Evolutionary conservation across 345 rosid species (phyloP), one percentile per base, ranked within the genome.

Genomic region (Geranium brycei): DNA sequence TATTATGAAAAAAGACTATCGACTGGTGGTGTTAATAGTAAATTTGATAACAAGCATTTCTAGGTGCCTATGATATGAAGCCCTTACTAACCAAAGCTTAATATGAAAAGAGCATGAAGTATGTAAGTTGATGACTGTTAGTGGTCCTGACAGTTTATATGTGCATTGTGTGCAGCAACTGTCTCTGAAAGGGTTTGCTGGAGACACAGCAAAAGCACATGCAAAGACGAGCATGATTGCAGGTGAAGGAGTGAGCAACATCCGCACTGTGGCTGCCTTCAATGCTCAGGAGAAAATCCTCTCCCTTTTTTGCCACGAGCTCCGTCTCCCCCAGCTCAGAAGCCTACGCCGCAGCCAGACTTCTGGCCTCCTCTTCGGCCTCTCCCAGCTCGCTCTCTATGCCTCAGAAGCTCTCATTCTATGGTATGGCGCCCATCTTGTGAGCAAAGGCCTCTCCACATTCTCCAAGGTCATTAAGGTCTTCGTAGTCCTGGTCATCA

Each of bases 151-250:
- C 53, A 47, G 62, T 75, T 64, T 17, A 61, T 66, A 67, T 71
- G 16, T 70, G 51, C 47, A 60, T 67, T 62, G 1, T 62, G 1
- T 58, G 73, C 87, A 93, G 99, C 96, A 90, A 93, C 89, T 93
- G 18, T 86, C 97, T 64, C 88, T 93, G 59, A 90, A 93, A 77
- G 99, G 99, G n/a, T 93, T 93, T 80, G 99, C 99, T 0, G 99
- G 99, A 69, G 99, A 93, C 71, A 93, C 99, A 1, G 99, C 99
- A 56, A 88, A 93, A 81, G 99, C 99, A 13, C 99, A 93, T 68
- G 99, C 99, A 5, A 93, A 93, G 83, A 90, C 99, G 15, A 90
- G 97, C 80, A 93, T 93, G 99, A 93, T 93, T 66, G 99, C 99
- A 6, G 99, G 99, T 51, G 99, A 93, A 72, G 99, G 99, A 71